Base-by-base conservation (phyloP, 495 filamentous ascomycete species). In the Podospora pseudoanserina region DNA sequence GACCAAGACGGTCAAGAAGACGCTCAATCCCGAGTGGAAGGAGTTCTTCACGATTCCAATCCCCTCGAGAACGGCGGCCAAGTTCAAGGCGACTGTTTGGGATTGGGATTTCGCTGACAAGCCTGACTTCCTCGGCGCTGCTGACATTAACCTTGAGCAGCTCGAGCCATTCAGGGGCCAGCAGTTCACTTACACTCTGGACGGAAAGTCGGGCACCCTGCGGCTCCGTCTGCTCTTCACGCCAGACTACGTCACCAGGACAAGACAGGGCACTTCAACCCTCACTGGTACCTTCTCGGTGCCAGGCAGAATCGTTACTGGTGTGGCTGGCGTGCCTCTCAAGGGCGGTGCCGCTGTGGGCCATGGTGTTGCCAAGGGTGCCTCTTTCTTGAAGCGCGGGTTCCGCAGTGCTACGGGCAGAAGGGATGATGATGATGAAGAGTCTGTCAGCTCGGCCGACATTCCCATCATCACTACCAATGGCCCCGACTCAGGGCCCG, bases 81-180 rank as follows among this genome's bases (percentile, higher is more conserved):
- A 93, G 15, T 95, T 98, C 81, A 86, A 85, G 23, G 90, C 93
- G 66, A 89, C 90, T 57, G 86, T 97, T 6, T 95, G 90, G 75
- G 95, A 99, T 76, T 99, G 93, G 89, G 95, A 99, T 76, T 92
- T 96, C 81, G 93, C 89, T 63, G 91, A 93, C 77, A 92, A 91
- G 76, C 92, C 92, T 1, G 95, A 98, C 79, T 91, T 90, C 73
- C 80, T 99, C 13, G 93, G 94, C 53, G 84, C 82, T 58, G 78
- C 91, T 2, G 81, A 82, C n/a, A 93, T 99, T 71, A 88, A 95
- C 75, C 86, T 99, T 15, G 85, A 88, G 56, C 76, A 85, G 65
- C 84, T 98, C n/a, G 92, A 96, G 61, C 95, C 95, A 0, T 97
- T 97, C 81, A 82, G 83, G 75, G 83, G 84, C 4, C 81, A 91